Evolutionary conservation across 139 green algal species (phyloP).

Genomic region (Limnomonas spitsbergensis): DNA sequence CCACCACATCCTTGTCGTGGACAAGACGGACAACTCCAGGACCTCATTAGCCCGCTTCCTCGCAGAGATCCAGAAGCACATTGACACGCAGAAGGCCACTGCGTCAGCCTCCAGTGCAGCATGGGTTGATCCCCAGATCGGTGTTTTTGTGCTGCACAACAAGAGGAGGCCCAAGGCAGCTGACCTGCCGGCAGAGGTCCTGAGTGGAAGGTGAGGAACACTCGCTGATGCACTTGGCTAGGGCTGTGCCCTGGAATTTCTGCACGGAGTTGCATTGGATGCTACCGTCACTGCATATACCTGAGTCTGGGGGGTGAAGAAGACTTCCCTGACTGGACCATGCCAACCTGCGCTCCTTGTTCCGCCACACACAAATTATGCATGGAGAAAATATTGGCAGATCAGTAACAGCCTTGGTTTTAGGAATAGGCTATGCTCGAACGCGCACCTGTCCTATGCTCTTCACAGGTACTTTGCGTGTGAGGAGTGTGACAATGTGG

Average conservation of each 20-base stretch:
- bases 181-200: slow-evolving; percentile 15
- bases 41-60: slow-evolving; percentile 14
- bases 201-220: slow-evolving; percentile 19
- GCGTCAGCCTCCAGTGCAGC: neutral
- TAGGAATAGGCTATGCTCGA: too few relatives aligned
- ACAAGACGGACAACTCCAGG: slow-evolving; percentile 25
- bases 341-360: too few relatives aligned
- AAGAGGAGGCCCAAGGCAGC: slow-evolving; percentile 21
- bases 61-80: slow-evolving; percentile 1
- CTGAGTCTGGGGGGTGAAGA: too few relatives aligned
- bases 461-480: slow-evolving; percentile 22
- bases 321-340: too few relatives aligned
- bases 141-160: slow-evolving; percentile 31
- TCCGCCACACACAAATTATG: too few relatives aligned
- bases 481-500: slow-evolving; percentile 25
- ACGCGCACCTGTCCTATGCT: too few relatives aligned
- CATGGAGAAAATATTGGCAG: too few relatives aligned
- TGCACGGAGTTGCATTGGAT: too few relatives aligned
- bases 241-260: too few relatives aligned
- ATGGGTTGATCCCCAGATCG: slow-evolving; percentile 12
- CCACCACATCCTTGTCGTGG: slow-evolving; percentile 23
- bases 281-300: too few relatives aligned
- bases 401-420: too few relatives aligned
- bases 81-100: slow-evolving; percentile 4
- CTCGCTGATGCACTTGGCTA: too few relatives aligned